phyloP scores from a whole-genome alignment of 345 rosid species.

The Mallotus nudiflorus region DNA sequence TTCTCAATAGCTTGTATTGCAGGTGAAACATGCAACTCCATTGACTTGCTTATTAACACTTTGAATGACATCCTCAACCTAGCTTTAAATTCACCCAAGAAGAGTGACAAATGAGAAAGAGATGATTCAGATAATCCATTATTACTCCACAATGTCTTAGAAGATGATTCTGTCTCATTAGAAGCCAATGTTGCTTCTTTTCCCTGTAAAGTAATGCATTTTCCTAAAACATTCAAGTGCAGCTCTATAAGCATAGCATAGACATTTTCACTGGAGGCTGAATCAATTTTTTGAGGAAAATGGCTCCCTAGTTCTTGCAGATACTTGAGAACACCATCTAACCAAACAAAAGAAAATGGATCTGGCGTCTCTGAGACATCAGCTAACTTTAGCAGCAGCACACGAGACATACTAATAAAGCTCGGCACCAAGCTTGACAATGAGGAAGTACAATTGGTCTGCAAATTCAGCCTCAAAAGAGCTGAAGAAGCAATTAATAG shows the following conservation, averaged over 20 bases:
- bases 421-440: conserved; percentile 44
- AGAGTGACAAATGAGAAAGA: conserved; percentile 35
- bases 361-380: conserved; percentile 42
- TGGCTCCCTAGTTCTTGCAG: conserved; percentile 72
- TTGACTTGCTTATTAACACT: conserved; percentile 54
- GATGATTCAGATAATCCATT: conserved; percentile 34
- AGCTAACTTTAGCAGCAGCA: conserved; percentile 58
- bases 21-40: conserved; percentile 64
- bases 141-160: conserved; percentile 42
- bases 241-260: conserved; percentile 63
- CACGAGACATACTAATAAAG: conserved; percentile 48
- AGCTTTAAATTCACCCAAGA: conserved; percentile 62
- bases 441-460: conserved; percentile 34
- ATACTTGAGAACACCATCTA: conserved; percentile 77
- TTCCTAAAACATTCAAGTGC: conserved; percentile 73
- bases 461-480: conserved; percentile 62
- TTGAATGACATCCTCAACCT: conserved; percentile 71
- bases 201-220: conserved; percentile 81
- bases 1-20: conserved; percentile 75
- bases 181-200: conserved; percentile 72
- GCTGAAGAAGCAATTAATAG: conserved; percentile 71
- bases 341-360: conserved; percentile 62
- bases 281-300: conserved; percentile 44
- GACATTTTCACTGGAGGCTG: conserved; percentile 36
- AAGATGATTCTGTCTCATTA: conserved; percentile 64